Base-by-base conservation (phyloP, 257 asterid genomes). In the Sherardia arvensis region DNA sequence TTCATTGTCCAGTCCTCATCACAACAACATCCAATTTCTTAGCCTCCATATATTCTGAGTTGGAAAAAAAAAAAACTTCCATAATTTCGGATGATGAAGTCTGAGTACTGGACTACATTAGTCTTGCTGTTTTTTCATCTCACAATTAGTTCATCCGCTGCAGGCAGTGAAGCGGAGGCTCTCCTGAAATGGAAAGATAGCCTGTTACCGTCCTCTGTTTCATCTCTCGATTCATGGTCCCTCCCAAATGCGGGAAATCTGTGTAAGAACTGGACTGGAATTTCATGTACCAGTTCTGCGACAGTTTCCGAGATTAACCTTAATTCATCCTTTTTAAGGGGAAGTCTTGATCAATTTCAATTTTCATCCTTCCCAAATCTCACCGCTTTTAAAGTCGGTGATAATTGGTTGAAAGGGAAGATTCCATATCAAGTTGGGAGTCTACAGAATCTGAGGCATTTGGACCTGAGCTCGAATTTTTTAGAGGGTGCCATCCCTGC, bases 151-250 rank as follows among this genome's bases (percentile, higher is more conserved):
- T 68, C 90, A 47, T 15, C 53, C 7, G 81, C 93, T 30, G 66
- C 84, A 26, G 73, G 65, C 56, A 77, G 81, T 29, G 87, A 83
- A 77, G 91, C 91, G 66, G 77, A 65, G 38, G 83, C 95, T 53
- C 82, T 89, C 10, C 47, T 85, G 5, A 78, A 60, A 64, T 89
- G 97, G 97, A 84, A 79, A 58, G 70, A 56, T 73, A 76, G 73
- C 66, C 58, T 80, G 60, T 36, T 78, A 3, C 53, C 72, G 21
- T 59, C 72, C 26, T 48, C 54, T 12, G 48, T 12, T n/a, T 62
- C 86, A 26, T 40, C 67, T 57, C 62, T 57, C 2, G 15, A 29
- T 28, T 57, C 62, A 0, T 57, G 62, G 62, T 57, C 62, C 18
- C 25, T 29, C 43, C 1, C 0, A 6, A 57, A 57, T 57, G 26